Evolutionary conservation across 306 rosid genomes (phyloP).

Genomic region (Oemleria cerasiformis): DNA sequence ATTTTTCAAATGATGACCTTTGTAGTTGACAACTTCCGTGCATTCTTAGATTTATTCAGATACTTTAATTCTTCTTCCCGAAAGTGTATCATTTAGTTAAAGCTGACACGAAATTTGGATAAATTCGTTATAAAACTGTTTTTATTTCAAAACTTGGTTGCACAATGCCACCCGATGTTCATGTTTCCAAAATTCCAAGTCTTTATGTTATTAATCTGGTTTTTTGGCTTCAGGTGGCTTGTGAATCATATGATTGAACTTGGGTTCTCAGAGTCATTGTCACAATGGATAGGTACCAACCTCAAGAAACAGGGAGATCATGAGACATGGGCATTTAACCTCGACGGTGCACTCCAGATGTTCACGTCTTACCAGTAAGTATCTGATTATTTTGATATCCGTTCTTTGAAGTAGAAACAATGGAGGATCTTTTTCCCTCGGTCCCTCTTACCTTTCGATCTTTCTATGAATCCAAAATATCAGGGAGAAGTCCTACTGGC

Average conservation of each 20-base stretch:
- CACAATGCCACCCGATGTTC: not conserved
- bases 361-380: slow-evolving; percentile 77
- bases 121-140: not conserved
- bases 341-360: slow-evolving; percentile 77
- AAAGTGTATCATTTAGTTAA: not conserved
- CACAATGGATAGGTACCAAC: slow-evolving; percentile 93
- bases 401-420: not conserved
- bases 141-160: no score
- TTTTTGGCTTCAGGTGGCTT: slow-evolving; percentile 74
- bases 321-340: slow-evolving; percentile 81
- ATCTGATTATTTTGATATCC: not conserved
- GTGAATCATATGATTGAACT: slow-evolving; percentile 78
- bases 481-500: slow-evolving; percentile 76
- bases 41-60: not conserved
- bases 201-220: slow-evolving; percentile 6
- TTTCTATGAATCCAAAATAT: slow-evolving; percentile 9
- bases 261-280: slow-evolving; percentile 76
- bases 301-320: slow-evolving; percentile 78
- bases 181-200: not conserved
- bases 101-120: not conserved
- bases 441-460: slow-evolving; percentile 1
- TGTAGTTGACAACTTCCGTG: not conserved
- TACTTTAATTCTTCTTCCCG: no score
- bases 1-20: not conserved
- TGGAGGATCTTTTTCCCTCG: not conserved